Evolutionary conservation across 768 basidiomycete genomes (phyloP).

Genomic region (Mycena albidolilacea): DNA sequence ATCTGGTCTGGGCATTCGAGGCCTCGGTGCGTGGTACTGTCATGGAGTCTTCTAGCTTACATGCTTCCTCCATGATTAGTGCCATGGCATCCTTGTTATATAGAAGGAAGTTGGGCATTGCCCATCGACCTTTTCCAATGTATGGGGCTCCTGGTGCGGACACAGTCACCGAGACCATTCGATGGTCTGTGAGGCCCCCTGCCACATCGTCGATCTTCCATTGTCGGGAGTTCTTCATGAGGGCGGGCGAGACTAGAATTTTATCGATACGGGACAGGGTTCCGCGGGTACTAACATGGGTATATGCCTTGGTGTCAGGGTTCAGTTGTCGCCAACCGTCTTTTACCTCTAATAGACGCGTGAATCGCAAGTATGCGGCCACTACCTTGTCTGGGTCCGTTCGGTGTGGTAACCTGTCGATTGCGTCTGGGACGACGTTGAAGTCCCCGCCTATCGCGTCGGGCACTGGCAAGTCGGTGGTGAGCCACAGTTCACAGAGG

Average conservation of each 20-base stretch:
- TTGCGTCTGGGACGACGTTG: constrained; percentile 39
- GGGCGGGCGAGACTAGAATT: neutral
- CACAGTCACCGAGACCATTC: too few relatives aligned
- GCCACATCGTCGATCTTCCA: neutral
- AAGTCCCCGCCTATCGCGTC: constrained; percentile 41
- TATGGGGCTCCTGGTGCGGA: neutral
- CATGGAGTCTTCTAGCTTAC: neutral
- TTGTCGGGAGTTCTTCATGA: constrained; percentile 7
- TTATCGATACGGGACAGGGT: constrained; percentile 3
- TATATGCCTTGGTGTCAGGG: constrained; percentile 1
- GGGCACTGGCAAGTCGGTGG: constrained; percentile 15
- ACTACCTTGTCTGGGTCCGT: neutral
- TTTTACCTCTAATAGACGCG: neutral
- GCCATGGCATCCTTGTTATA: constrained; percentile 5
- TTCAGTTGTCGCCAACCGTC: neutral
- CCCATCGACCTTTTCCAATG: neutral
- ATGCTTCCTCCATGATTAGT: neutral
- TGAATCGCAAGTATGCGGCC: neutral
- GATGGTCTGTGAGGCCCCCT: neutral
- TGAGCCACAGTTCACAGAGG: neutral
- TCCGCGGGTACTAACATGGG: neutral
- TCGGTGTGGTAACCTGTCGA: constrained; percentile 2
- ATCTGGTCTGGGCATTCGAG: neutral
- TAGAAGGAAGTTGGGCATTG: neutral
- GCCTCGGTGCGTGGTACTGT: neutral